Conservation (phyloP, 768 basidiomycete species). For the Agaricus subrufescens region DNA sequence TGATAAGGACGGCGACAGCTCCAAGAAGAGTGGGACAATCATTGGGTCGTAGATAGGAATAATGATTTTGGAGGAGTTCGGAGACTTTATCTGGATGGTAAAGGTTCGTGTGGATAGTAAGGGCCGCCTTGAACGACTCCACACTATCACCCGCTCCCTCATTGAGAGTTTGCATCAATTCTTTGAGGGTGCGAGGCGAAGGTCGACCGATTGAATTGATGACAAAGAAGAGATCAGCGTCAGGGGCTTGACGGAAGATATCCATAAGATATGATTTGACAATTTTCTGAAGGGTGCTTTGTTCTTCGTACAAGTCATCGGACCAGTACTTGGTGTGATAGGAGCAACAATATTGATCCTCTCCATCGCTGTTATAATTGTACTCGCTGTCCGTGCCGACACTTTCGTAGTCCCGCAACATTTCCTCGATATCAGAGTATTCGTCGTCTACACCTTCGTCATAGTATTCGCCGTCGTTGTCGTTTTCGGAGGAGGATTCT, state of each 20-base stretch:
- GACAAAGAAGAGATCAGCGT: slow-evolving; percentile 37
- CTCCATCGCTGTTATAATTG: slow-evolving; percentile 18
- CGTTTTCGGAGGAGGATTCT: slow-evolving; percentile 18
- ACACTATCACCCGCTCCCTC: slow-evolving; percentile 43
- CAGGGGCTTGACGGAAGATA: slow-evolving; percentile 50
- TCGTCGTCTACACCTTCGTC: slow-evolving; percentile 24
- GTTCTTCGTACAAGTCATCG: slow-evolving; percentile 31
- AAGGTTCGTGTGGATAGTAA: slow-evolving; percentile 44
- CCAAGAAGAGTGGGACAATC: slow-evolving; percentile 43
- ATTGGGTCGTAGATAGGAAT: slow-evolving; percentile 57
- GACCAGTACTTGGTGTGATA: slow-evolving; percentile 53
- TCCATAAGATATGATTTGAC: slow-evolving; percentile 40
- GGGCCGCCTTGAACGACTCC: slow-evolving; percentile 49
- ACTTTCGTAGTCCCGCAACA: slow-evolving; percentile 24
- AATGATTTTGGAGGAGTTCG: slow-evolving; percentile 39
- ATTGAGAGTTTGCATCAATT: slow-evolving; percentile 28
- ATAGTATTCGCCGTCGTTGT: slow-evolving; percentile 19
- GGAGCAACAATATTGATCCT: slow-evolving; percentile 25
- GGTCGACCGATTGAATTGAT: slow-evolving; percentile 33
- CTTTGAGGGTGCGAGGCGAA: slow-evolving; percentile 23
- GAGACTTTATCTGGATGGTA: slow-evolving; percentile 29
- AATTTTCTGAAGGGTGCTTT: slow-evolving; percentile 33
- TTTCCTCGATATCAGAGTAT: slow-evolving; percentile 18
- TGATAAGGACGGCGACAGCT: slow-evolving; percentile 36
- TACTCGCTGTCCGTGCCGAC: slow-evolving; percentile 20